A percentile compares a stretch with the other conserved stretches of the same genome.
Conservation (phyloP, 208 protist genomes). For the Wallacemonas sp. region DNA sequence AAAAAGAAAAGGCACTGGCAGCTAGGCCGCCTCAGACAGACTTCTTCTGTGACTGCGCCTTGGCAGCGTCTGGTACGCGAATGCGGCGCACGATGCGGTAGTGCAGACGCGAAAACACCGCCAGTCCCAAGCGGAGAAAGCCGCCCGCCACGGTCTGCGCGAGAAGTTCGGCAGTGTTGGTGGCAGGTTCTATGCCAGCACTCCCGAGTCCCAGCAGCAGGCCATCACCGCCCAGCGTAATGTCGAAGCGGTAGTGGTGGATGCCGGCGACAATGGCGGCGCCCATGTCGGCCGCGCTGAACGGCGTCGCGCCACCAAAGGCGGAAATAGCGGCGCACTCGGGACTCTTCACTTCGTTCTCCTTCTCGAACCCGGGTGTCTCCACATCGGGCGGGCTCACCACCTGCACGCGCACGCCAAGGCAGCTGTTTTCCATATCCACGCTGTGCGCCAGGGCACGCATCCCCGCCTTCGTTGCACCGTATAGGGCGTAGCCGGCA, state of each 20-base stretch:
- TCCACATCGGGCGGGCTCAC: constrained; percentile 83
- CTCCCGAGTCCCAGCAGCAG: constrained; percentile 45
- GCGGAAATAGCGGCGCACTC: constrained; percentile 77
- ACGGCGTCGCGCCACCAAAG: constrained; percentile 65
- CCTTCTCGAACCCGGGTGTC: constrained; percentile 75
- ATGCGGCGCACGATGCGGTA: constrained; percentile 74
- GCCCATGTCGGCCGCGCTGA: constrained; percentile 53
- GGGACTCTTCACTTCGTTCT: constrained; percentile 84
- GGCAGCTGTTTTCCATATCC: constrained; percentile 82
- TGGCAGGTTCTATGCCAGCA: constrained; percentile 68
- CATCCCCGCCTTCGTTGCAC: constrained; percentile 83
- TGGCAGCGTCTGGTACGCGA: constrained; percentile 23
- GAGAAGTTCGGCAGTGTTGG: constrained; percentile 45
- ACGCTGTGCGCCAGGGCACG: constrained; percentile 85
- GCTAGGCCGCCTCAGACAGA: not conserved
- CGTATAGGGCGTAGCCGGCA: constrained; percentile 84
- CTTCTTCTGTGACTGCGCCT: constrained; percentile 12
- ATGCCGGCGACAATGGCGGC: constrained; percentile 49
- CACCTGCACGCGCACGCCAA: constrained; percentile 81
- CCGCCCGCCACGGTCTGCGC: constrained; percentile 38
- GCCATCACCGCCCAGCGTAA: constrained; percentile 68
- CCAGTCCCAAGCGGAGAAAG: constrained; percentile 53
- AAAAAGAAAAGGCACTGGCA: constrained; percentile 4
- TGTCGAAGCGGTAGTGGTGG: constrained; percentile 73
- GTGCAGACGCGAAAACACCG: constrained; percentile 63